Base-by-base conservation (phyloP, 768 basidiomycete species). In the Gyrodon lividus region DNA sequence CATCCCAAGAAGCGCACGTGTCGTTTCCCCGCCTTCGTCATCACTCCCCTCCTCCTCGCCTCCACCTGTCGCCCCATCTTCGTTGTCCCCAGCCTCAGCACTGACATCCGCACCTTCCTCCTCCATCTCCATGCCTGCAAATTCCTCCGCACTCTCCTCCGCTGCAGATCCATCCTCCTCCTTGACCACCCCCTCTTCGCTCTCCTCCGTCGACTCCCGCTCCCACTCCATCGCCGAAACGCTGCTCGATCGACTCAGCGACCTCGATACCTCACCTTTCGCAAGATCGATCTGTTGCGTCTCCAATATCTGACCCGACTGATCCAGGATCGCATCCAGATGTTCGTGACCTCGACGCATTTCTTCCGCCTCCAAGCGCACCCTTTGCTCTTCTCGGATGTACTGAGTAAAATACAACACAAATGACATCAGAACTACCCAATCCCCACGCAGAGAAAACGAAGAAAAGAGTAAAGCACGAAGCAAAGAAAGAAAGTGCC, bases 301-400 rank as follows among this genome's bases (percentile, higher is more conserved):
- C 61, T 89, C 86, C 53, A 97, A 72, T 50, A 96, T 83, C 43
- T 87, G 84, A 0, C 89, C 89, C 31, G 92, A 95, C 61, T 95
- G 88, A 68, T 92, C 83, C 41, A 98, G 74, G 56, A 98, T 91
- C 4, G 87, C 90, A 66, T 95, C 89, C 19, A 98, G 77, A 69
- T 97, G 94, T 56, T 86, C 83, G 54, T 87, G 87, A 0, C 94
- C 92, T 5, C 84, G 76, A 28, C 82, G 77, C 56, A 83, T 77
- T 66, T 94, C 89, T 68, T 97, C 93, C 16, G 77, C 86, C 62
- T 89, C 88, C 12, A 75, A 72, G 46, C 74, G 76, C 37, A 79
- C 72, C 31, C 86, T 74, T 54, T 83, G 77, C 59, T 85, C 79
- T 52, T 89, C 85, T 4, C 88, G 82, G 16, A 93, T 78, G 69